phyloP scores from a whole-genome alignment of 2,329 filamentous ascomycete species.

The Penicillium sp. region DNA sequence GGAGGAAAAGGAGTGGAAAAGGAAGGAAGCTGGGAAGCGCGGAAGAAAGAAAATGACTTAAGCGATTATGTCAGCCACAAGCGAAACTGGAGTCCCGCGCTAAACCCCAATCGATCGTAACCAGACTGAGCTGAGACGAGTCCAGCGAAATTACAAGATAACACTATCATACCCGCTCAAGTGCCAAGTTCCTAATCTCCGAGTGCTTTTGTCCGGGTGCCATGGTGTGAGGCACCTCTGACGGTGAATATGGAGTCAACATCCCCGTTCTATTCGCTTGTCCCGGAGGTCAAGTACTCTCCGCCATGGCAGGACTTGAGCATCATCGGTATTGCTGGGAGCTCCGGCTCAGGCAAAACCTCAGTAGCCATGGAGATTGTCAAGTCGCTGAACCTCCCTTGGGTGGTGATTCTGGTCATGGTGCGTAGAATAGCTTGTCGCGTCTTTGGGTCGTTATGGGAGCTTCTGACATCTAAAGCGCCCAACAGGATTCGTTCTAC shows the following conservation, averaged over 20 bases:
- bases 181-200: neutral
- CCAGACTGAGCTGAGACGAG: conserved; percentile 19
- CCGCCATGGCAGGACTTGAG: conserved; percentile 96
- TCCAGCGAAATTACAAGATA: conserved; percentile 8
- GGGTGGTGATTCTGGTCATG: conserved; percentile 98
- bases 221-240: conserved; percentile 6
- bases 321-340: conserved; percentile 95
- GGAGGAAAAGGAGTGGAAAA: conserved; percentile 23
- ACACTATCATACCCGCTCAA: neutral
- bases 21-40: conserved; percentile 20
- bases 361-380: conserved; percentile 92
- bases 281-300: conserved; percentile 69
- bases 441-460: neutral
- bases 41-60: conserved; percentile 23
- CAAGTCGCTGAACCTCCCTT: conserved; percentile 83
- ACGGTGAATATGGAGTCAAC: conserved; percentile 37
- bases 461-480: conserved; percentile 20
- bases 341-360: conserved; percentile 94
- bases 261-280: conserved; percentile 38
- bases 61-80: conserved; percentile 32
- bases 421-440: conserved; percentile 50
- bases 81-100: conserved; percentile 32
- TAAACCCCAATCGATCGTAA: conserved; percentile 29
- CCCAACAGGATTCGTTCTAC: conserved; percentile 86
- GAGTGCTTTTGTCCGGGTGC: neutral